Conservation (phyloP, 1,284 basidiomycete species). For the Cryptococcus sp. region DNA sequence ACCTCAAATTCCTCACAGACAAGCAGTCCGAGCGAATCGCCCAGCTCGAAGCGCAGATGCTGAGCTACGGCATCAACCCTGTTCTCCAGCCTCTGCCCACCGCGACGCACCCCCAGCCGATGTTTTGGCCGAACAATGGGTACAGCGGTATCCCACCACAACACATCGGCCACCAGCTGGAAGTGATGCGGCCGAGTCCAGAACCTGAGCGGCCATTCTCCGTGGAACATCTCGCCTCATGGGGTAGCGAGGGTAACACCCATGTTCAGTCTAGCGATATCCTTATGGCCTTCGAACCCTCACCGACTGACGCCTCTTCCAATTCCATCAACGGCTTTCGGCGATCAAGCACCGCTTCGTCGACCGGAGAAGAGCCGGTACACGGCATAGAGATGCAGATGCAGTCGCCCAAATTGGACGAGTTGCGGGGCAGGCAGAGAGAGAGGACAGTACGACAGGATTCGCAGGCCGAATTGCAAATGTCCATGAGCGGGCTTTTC, state of each 20-base stretch:
- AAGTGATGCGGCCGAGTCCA: constrained; percentile 39
- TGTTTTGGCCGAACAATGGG: constrained; percentile 6
- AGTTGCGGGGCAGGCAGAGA: constrained; percentile 14
- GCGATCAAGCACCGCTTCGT: constrained; percentile 26
- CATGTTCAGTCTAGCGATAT: constrained; percentile 17
- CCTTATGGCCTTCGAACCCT: constrained; percentile 35
- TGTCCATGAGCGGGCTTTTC: constrained; percentile 36
- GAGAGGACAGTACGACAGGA: constrained; percentile 25
- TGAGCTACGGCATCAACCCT: constrained; percentile 15
- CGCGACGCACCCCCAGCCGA: constrained; percentile 6
- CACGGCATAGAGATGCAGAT: constrained; percentile 16
- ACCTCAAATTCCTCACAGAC: constrained; percentile 36
- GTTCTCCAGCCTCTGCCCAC: constrained; percentile 7
- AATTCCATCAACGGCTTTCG: constrained; percentile 20
- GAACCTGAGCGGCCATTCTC: constrained; percentile 37
- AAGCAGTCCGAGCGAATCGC: constrained; percentile 38
- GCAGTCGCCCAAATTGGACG: constrained; percentile 16
- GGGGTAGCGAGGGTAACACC: constrained; percentile 3
- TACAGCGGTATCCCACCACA: constrained; percentile 4
- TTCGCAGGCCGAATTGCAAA: constrained; percentile 32
- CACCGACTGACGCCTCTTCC: constrained; percentile 34
- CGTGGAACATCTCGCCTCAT: constrained; percentile 12
- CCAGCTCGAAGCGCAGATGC: constrained; percentile 38
- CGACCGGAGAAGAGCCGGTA: constrained; percentile 9
- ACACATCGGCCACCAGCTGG: constrained; percentile 16